phyloP scores from a whole-genome alignment of 139 green algal genomes.

The Chlamydomonas asymmetrica region DNA sequence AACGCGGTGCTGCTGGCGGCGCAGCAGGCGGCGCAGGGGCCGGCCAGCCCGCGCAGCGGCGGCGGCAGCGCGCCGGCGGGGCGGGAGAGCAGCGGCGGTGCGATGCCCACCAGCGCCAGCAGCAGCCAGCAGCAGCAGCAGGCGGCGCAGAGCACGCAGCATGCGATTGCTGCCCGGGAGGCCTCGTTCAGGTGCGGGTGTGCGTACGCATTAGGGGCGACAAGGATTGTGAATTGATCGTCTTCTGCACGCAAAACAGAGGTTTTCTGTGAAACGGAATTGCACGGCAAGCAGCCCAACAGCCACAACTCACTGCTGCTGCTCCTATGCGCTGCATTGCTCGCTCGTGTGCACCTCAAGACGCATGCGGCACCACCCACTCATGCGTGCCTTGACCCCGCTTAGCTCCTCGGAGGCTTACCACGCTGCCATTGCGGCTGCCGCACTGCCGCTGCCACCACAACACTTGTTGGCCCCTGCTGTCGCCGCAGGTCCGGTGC shows the following conservation, averaged over 20 bases:
- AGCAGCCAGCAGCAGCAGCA: neutral
- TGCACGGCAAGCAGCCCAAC: neutral
- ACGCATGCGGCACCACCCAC: too few relatives aligned
- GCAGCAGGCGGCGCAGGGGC: neutral
- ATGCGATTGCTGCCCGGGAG: slow-evolving; percentile 24
- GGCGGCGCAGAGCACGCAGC: neutral
- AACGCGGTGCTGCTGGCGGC: slow-evolving; percentile 36
- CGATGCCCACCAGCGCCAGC: neutral
- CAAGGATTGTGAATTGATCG: too few relatives aligned
- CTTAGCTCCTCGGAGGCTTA: too few relatives aligned
- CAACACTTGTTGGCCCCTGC: neutral
- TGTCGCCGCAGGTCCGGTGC: slow-evolving; percentile 31
- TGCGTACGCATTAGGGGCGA: too few relatives aligned
- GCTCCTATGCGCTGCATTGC: neutral
- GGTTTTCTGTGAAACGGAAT: neutral
- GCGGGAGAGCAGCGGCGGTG: slow-evolving; percentile 1
- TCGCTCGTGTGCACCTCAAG: neutral
- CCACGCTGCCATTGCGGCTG: neutral
- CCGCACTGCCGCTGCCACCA: neutral
- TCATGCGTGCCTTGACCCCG: too few relatives aligned
- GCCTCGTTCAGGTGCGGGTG: slow-evolving; percentile 35
- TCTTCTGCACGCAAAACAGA: too few relatives aligned
- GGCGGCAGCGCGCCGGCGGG: neutral
- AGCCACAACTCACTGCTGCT: neutral
- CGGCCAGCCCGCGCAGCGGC: too few relatives aligned